These are phyloP conservation scores for Rutstroemia sydowiana DNA, from an alignment of 2,329 filamentous ascomycete species.

Conservation along the genomic window DNA sequence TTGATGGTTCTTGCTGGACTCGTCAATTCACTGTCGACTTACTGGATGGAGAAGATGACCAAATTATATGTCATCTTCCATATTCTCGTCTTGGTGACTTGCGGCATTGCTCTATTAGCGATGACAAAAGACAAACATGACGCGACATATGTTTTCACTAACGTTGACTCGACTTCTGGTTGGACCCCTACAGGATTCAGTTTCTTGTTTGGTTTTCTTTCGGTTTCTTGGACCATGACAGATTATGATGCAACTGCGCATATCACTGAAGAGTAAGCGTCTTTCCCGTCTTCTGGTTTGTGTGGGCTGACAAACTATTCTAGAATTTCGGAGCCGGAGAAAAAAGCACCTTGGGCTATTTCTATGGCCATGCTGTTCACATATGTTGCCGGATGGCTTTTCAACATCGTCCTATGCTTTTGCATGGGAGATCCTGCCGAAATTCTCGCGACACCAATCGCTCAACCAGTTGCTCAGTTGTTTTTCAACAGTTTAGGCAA, in stretches of 20 bases:
- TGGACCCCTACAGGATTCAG: conserved; percentile 48
- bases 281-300: neutral
- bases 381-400: conserved; percentile 47
- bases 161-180: conserved; percentile 43
- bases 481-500: conserved; percentile 51
- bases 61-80: conserved; percentile 52
- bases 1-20: conserved; percentile 44
- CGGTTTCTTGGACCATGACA: conserved; percentile 54
- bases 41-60: conserved; percentile 52
- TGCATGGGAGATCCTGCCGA: conserved; percentile 36
- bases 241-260: conserved; percentile 42
- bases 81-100: conserved; percentile 43
- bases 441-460: conserved; percentile 41
- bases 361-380: conserved; percentile 48
- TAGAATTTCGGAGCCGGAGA: conserved; percentile 40
- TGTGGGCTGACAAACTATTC: conserved; percentile 1
- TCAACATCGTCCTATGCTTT: conserved; percentile 51
- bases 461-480: conserved; percentile 49
- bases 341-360: conserved; percentile 49
- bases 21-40: conserved; percentile 49
- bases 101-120: conserved; percentile 43
- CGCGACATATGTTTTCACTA: conserved; percentile 47
- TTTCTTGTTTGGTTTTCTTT: conserved; percentile 54
- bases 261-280: conserved; percentile 41
- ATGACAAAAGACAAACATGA: conserved; percentile 44